Evolutionary conservation across 306 rosid genomes (phyloP), one percentile per base, ranked within the genome.

Genomic region (Canavalia ensiformis): DNA sequence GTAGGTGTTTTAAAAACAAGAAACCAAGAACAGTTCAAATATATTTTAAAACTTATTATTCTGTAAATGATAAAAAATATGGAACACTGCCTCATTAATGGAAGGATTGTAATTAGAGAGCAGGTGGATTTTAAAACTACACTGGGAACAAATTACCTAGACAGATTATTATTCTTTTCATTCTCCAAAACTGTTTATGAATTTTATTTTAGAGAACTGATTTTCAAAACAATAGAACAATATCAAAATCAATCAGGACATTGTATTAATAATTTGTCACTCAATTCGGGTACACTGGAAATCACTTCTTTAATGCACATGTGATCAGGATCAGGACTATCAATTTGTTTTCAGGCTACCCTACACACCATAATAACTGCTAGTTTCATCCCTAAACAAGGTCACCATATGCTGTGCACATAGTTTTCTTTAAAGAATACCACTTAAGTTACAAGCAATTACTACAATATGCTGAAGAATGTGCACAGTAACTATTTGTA

Each of bases 401-500:
- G 72, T 42, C 37, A 77, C 54, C 33, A 62, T 37, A 60, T 28
- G 55, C 39, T 25, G 52, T 46, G 50, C 55, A 72, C 9, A 39
- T 54, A 47, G 79, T 64, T 64, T 45, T 73, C 67, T 58, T 59
- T 54, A 46, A 41, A 2, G 29, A 37, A 56, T 41, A 67, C 33
- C 69, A 9, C 42, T 11, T 3, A 1, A 51, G 52, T 51, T 63
- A 51, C 47, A 42, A 33, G 28, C 66, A 84, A 67, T 35, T 39
- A 25, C 56, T 8, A 39, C 69, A 44, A 69, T 45, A 52, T 30
- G 45, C 2, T 63, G 39, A 85, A 55, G 59, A 49, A 76, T 30
- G 60, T 63, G 11, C 47, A 74, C 71, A 52, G 84, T 8, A 47
- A 75, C 35, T 44, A 60, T 69, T 41, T 39, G n/a, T n/a, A 72